Percentiles rank a stretch among this genome's conserved stretches.
phyloP scores from a whole-genome alignment of 768 basidiomycete species.

The Kwoniella bestiolae region DNA sequence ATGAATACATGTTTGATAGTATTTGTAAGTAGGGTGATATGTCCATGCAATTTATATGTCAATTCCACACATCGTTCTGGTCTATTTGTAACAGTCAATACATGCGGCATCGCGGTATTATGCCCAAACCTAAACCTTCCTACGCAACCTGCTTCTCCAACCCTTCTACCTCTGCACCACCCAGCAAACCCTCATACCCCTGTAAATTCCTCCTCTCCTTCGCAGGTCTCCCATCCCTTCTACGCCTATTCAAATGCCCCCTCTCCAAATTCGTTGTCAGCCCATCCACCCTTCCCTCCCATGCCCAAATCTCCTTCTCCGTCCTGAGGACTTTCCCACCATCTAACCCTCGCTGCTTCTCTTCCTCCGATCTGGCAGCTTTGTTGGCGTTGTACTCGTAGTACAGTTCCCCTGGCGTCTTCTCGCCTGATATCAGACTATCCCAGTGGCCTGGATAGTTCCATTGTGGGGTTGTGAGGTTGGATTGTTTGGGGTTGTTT shows the following conservation, averaged over 20 bases:
- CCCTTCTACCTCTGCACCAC: background rate
- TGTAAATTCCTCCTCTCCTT: slow-evolving; percentile 37
- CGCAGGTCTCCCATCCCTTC: slow-evolving; percentile 25
- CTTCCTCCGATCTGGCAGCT: slow-evolving; percentile 3
- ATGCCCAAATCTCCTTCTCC: slow-evolving; percentile 38
- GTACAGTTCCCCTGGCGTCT: slow-evolving; percentile 9
- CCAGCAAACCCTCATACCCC: background rate
- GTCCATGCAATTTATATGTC: too few relatives aligned
- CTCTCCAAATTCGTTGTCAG: slow-evolving; percentile 40
- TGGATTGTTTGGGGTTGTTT: background rate
- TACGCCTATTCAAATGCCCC: slow-evolving; percentile 42
- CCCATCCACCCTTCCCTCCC: slow-evolving; percentile 32
- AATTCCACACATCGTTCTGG: too few relatives aligned
- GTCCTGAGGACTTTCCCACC: slow-evolving; percentile 27
- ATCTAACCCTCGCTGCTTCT: slow-evolving; percentile 19
- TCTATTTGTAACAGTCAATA: too few relatives aligned
- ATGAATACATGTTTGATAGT: too few relatives aligned
- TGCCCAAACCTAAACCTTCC: background rate
- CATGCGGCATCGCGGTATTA: too few relatives aligned
- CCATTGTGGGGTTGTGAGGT: slow-evolving; percentile 3
- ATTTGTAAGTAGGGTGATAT: too few relatives aligned
- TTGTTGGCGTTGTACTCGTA: slow-evolving; percentile 10
- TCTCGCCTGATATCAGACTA: slow-evolving; percentile 23
- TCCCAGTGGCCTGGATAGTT: slow-evolving; percentile 27
- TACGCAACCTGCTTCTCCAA: background rate